Evolutionary conservation across 495 filamentous ascomycete genomes (phyloP), one percentile per base, ranked within the genome.

Genomic region (Pseudomonodictys pantanalensis): DNA sequence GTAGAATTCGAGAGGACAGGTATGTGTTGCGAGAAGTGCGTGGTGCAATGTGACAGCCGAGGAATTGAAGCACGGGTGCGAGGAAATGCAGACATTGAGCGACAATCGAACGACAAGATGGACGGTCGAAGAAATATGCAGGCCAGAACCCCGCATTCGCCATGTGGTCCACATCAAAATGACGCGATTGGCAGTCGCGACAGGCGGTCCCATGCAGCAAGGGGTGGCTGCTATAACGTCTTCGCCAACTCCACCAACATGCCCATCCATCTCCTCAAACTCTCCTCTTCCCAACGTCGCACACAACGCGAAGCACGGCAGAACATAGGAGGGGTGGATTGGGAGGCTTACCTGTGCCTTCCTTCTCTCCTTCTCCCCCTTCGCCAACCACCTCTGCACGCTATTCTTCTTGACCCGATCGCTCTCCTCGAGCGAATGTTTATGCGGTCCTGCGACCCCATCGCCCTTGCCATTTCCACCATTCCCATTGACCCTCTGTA

Each of bases 391-490:
- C 59, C 90, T 79, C 64, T 86, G 79, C 3, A 92, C 83, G 66
- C 84, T 91, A 61, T 88, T 90, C 74, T 90, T 92, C 75, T 95
- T 95, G 24, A 93, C 86, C 45, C 83, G 82, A 70, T 95, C 90
- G 62, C 88, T 92, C 60, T 89, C 88, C 51, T 83, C 83, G 25
- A 95, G 73, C 0, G 81, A 81, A 72, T 95, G 90, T 55, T 85
- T 85, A 73, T 95, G 90, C 1, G 73, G 82, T 68, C 76, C 85
- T 39, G 78, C 72, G 32, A 87, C 80, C 5, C 83, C 85, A 62
- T 86, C 81, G 44, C 81, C 82, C 67, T 87, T 89, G 22, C 87
- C 87, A 69, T 87, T 89, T 1, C 78, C 83, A 8, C 85, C 86
- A 77, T 86, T 89, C 0, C 87, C 85, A 77, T 91, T 89, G 12